Conservation (phyloP, 768 basidiomycete genomes). For the Tricholoma terreum region DNA sequence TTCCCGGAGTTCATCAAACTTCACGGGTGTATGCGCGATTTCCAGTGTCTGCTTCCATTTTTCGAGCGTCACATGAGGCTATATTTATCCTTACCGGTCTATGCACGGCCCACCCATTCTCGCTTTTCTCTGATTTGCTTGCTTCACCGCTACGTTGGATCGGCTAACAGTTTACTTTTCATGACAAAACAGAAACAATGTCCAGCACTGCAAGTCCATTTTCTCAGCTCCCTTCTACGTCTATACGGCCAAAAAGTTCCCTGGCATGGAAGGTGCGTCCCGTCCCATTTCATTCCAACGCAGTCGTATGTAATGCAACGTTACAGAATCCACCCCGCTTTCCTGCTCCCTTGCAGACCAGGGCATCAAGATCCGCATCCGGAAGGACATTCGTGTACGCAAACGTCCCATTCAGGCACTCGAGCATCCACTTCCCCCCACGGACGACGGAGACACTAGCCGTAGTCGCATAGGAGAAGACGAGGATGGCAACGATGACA, state of each 20-base stretch:
- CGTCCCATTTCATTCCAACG: background rate
- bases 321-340: constrained; percentile 78
- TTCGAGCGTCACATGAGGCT: no score
- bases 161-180: background rate
- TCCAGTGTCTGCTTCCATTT: background rate
- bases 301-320: background rate
- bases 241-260: constrained; percentile 95
- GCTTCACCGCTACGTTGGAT: background rate
- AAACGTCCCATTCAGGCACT: constrained; percentile 55
- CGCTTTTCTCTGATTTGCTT: no score
- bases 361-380: constrained; percentile 92
- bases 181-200: constrained; percentile 55
- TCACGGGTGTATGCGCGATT: background rate
- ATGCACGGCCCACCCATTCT: no score
- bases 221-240: constrained; percentile 90
- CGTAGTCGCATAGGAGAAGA: constrained; percentile 13
- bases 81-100: no score
- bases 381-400: constrained; percentile 85
- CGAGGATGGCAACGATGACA: constrained; percentile 23
- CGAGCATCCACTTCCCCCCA: constrained; percentile 30
- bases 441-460: constrained; percentile 2
- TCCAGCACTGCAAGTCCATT: constrained; percentile 88
- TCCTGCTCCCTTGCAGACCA: constrained; percentile 93
- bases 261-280: constrained; percentile 85
- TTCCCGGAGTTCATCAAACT: background rate